phyloP scores from a whole-genome alignment of 306 rosid genomes.

The Rosa chinensis region DNA sequence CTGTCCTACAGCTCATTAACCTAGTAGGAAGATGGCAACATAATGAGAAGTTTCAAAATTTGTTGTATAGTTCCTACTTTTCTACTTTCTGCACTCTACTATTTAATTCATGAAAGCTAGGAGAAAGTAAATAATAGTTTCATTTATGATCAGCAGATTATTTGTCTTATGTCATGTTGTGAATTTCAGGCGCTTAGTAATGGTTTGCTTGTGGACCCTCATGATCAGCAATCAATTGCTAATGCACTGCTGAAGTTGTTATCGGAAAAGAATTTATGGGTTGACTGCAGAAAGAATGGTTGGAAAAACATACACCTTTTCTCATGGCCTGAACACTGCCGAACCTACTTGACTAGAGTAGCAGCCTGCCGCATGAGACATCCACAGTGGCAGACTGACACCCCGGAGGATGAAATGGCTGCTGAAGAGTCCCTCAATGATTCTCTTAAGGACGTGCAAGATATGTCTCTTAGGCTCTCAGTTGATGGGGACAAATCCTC shows the following conservation, averaged over 20 bases:
- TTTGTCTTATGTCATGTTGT: constrained; percentile 12
- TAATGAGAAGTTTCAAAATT: not conserved
- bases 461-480: constrained; percentile 71
- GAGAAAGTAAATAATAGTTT: not conserved
- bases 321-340: constrained; percentile 78
- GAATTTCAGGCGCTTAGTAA: constrained; percentile 53
- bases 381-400: constrained; percentile 71
- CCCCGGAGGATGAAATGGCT: constrained; percentile 55
- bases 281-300: constrained; percentile 67
- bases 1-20: not conserved
- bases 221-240: constrained; percentile 61
- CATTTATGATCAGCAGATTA: constrained; percentile 8
- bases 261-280: constrained; percentile 64
- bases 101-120: constrained; percentile 4
- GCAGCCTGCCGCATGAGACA: constrained; percentile 75
- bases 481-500: constrained; percentile 60
- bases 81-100: not conserved
- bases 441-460: constrained; percentile 70
- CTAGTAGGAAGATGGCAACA: constrained; percentile 15
- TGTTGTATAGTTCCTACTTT: not conserved
- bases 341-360: constrained; percentile 66
- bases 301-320: constrained; percentile 65
- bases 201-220: constrained; percentile 76
- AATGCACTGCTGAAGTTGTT: constrained; percentile 61
- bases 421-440: constrained; percentile 57